phyloP scores from a whole-genome alignment of 2,329 filamentous ascomycete species.

The Cladosporium cucumerinum region DNA sequence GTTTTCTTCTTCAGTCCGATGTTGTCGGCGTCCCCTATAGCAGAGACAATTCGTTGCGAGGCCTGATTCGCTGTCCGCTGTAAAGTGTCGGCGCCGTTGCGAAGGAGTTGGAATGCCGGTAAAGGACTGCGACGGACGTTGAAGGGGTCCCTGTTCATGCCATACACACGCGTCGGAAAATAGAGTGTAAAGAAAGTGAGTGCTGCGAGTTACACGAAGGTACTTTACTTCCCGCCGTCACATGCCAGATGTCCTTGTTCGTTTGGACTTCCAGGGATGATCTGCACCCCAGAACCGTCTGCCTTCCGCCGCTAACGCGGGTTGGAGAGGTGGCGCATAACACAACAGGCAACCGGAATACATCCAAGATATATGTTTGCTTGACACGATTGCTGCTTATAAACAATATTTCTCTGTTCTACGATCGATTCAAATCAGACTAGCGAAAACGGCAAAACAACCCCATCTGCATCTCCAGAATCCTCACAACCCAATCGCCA shows the following conservation, averaged over 20 bases:
- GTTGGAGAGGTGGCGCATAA: constrained; percentile 1
- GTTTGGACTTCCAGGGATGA: constrained; percentile 10
- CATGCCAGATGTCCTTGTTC: constrained; percentile 16
- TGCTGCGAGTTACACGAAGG: not conserved
- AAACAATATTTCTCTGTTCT: not conserved
- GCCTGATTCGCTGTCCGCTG: constrained; percentile 15
- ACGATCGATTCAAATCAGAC: not conserved
- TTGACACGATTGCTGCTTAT: not conserved
- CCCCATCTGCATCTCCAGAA: not conserved
- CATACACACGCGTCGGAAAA: constrained; percentile 11
- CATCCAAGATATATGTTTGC: not conserved
- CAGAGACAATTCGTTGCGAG: constrained; percentile 14
- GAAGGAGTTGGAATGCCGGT: constrained; percentile 25
- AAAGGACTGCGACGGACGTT: constrained; percentile 37
- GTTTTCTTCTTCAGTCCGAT: constrained; percentile 17
- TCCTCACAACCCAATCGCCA: constrained; percentile 19
- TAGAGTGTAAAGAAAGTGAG: not conserved
- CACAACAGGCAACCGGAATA: not conserved
- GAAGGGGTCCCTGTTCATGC: constrained; percentile 48
- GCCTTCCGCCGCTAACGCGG: not conserved
- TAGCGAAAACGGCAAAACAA: not conserved
- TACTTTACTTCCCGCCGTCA: not conserved
- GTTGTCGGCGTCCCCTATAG: constrained; percentile 14
- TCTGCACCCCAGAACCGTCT: constrained; percentile 9
- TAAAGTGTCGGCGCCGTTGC: constrained; percentile 18